Evolutionary conservation across 2,329 filamentous ascomycete genomes (phyloP), one percentile per base, ranked within the genome.

Genomic region (Xylariaceae sp.): DNA sequence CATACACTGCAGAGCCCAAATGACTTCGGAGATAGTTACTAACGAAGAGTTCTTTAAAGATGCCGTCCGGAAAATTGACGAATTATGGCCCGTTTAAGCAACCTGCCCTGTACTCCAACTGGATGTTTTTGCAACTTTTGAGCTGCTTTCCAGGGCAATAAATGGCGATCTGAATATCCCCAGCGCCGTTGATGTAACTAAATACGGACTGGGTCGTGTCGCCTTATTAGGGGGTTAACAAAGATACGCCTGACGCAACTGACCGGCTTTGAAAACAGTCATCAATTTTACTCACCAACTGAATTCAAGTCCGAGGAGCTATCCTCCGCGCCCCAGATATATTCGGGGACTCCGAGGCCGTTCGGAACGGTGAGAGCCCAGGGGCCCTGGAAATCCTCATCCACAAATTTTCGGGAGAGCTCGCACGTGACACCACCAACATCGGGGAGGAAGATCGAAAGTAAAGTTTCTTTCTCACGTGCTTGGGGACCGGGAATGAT

Each of bases 141-240:
- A 35, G 47, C 26, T 43, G 11, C 8, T 27, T 27, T 12, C 43
- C 47, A 7, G 30, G 34, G 31, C 6, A n/a, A n/a, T 32, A 51
- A 31, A 54, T 43, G 32, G n/a, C 42, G 12, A 54, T 37, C 26
- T 47, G 53, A 27, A 51, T 51, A 9, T 51, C 41, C 11, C 42
- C 42, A 43, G 45, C 42, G 34, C 40, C 50, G 9, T 34, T 43
- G 34, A 34, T 40, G n/a, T n/a, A n/a, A n/a, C n/a, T n/a, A n/a
- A n/a, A n/a, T 9, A 42, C 11, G 12, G 32, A 44, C 12, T 40
- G 26, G 3, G 6, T 1, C 3, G 27, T 9, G 31, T 45, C 34
- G 2, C 50, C 35, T 19, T 46, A 32, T 51, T 12, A n/a, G 26
- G 26, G 19, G 6, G 31, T 46, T 40, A 46, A 29, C 32, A 8